Conservation (phyloP, 2,329 filamentous ascomycete species). For the Waltergamsia citrina region DNA sequence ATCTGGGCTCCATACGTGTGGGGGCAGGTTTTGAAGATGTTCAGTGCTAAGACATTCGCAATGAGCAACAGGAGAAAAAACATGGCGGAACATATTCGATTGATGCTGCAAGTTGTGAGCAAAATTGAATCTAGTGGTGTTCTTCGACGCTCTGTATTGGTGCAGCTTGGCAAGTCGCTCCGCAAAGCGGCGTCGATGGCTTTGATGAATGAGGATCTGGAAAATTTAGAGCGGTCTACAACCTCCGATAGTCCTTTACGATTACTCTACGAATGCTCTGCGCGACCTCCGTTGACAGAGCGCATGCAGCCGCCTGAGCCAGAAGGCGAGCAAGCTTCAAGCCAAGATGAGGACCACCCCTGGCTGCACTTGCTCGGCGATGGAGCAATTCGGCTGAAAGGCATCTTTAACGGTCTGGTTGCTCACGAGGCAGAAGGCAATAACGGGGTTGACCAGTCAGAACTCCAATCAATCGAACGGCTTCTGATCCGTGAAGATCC, state of each 20-base stretch:
- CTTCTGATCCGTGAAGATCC: constrained; percentile 22
- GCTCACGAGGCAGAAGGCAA: constrained; percentile 10
- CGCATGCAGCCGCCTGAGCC: background rate
- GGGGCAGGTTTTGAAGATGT: constrained; percentile 19
- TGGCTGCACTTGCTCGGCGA: constrained; percentile 8
- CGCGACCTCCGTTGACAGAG: background rate
- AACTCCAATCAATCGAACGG: constrained; percentile 19
- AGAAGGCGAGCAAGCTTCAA: background rate
- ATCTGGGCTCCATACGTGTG: constrained; percentile 20
- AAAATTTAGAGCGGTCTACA: constrained; percentile 5
- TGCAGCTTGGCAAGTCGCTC: constrained; percentile 13
- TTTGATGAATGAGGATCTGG: too few species aligned
- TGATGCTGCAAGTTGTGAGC: constrained; percentile 16
- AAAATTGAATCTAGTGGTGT: constrained; percentile 15
- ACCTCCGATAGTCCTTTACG: constrained; percentile 2
- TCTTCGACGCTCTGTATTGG: constrained; percentile 10
- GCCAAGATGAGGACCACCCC: background rate
- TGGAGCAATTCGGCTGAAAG: constrained; percentile 14
- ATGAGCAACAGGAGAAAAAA: constrained; percentile 4
- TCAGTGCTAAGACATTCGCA: background rate
- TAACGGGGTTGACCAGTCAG: constrained; percentile 8
- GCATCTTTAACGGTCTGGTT: constrained; percentile 10
- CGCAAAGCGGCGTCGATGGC: constrained; percentile 8
- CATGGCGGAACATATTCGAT: constrained; percentile 16
- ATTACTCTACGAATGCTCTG: background rate